A percentile compares a stretch with the other conserved stretches of the same genome.
Evolutionary conservation across 768 basidiomycete species (phyloP).

Genomic region (Rhizopogon vesiculosus): DNA sequence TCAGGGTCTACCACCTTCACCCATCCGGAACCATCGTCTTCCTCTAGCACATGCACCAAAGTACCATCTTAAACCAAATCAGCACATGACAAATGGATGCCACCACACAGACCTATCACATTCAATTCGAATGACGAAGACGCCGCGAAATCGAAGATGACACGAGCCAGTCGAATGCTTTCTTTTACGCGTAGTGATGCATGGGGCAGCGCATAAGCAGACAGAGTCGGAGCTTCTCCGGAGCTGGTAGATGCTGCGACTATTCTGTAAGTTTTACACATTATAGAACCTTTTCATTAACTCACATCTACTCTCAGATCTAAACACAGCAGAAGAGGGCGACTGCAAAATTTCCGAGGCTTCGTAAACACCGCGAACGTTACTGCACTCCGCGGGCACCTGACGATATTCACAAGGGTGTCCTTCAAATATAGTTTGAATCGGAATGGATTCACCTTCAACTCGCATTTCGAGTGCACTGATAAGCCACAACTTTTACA

Average conservation of each 20-base stretch:
- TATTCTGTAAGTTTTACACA: neutral
- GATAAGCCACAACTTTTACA: constrained; percentile 74
- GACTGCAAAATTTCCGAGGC: constrained; percentile 17
- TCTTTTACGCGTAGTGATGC: constrained; percentile 37
- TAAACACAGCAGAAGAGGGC: constrained; percentile 30
- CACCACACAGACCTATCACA: constrained; percentile 47
- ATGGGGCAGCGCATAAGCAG: constrained; percentile 48
- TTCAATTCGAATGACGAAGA: constrained; percentile 75
- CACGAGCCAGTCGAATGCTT: constrained; percentile 47
- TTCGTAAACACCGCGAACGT: constrained; percentile 22
- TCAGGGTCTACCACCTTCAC: constrained; percentile 60
- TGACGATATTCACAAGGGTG: constrained; percentile 19
- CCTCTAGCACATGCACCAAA: constrained; percentile 63
- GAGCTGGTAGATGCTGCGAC: constrained; percentile 1
- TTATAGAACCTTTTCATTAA: constrained; percentile 4
- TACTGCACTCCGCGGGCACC: constrained; percentile 70
- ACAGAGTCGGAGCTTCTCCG: constrained; percentile 39
- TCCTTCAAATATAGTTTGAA: neutral
- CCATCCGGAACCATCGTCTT: constrained; percentile 87
- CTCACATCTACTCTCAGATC: constrained; percentile 22
- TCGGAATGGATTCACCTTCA: constrained; percentile 52
- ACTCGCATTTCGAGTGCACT: constrained; percentile 81
- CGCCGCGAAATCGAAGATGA: constrained; percentile 71
- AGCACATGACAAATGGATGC: constrained; percentile 8
- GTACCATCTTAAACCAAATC: constrained; percentile 47